Evolutionary conservation across 1,139 yeast genomes (phyloP), one percentile per base, ranked within the genome.

Genomic region (Candida sojae): DNA sequence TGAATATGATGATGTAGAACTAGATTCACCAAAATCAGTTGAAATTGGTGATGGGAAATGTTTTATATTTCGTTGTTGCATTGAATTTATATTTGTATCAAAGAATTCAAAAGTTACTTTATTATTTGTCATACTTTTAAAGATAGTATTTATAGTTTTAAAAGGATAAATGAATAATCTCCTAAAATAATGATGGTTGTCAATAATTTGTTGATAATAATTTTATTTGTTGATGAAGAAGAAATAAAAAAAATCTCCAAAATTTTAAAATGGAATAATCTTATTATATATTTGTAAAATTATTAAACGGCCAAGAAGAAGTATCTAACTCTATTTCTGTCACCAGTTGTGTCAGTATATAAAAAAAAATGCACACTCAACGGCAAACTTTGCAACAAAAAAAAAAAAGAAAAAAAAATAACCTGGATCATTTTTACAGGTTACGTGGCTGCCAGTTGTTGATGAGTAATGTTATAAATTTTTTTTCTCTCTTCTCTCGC

Each of bases 71-170:
- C 39, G 44, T 25, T 42, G 44, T 42, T 42, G 44, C 44, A 42
- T 42, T 28, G 39, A 17, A 17, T 28, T 25, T 17, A n/a, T 42
- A 42, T 9, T 33, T 12, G 13, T 42, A 21, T 42, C 44, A 36
- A 42, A 42, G n/a, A 42, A 35, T 28, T 42, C 44, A 42, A 42
- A 42, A 13, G 34, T 35, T 2, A 35, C 44, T 42, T 28, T 42
- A 25, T 34, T 34, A 35, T 28, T 23, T 12, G 34, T 32, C 44
- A 42, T 42, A 26, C 32, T 38, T 25, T 37, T 10, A 17, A 17
- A 17, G 21, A 17, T 17, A 17, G 21, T 17, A 2, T 17, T 3
- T 17, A 17, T 17, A 17, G 21, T 17, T 17, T 17, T 17, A 17
- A 17, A 17, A 3, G 21, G 21, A 17, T 17, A 17, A 17, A 17